phyloP scores from a whole-genome alignment of 441 rosid genomes.

The Brassica balearica region DNA sequence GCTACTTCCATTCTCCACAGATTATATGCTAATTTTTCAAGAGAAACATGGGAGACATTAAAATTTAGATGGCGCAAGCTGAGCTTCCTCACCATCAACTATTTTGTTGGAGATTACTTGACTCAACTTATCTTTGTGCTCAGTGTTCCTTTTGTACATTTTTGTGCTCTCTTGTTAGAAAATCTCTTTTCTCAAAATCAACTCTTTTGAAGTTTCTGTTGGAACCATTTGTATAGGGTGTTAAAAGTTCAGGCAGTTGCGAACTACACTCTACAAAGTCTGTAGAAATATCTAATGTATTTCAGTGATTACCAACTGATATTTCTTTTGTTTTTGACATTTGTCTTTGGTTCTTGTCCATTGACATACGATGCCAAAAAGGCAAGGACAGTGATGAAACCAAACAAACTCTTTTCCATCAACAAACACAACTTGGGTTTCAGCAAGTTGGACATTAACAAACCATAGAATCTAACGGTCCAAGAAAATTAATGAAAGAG shows the following conservation, averaged over 20 bases:
- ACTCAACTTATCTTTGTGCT: neutral
- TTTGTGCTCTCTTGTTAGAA: neutral
- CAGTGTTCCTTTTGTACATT: neutral
- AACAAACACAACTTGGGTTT: constrained; percentile 18
- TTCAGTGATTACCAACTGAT: too few species aligned
- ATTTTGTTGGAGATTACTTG: neutral
- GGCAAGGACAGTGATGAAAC: neutral
- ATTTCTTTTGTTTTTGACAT: neutral
- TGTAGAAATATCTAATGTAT: neutral
- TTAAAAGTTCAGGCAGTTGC: neutral
- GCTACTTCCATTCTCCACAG: too few species aligned
- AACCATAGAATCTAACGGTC: constrained; percentile 16
- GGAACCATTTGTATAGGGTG: neutral
- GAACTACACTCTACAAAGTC: neutral
- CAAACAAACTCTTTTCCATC: constrained; percentile 6
- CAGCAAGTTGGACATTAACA: constrained; percentile 6
- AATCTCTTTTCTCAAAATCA: neutral
- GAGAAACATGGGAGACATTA: too few species aligned
- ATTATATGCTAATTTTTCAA: too few species aligned
- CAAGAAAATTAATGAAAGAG: neutral
- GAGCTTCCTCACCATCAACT: too few species aligned
- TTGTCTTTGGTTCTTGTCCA: neutral
- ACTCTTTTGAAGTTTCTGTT: neutral
- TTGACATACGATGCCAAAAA: neutral
- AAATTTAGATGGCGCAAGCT: too few species aligned